Evolutionary conservation across 169 alveolate genomes (phyloP), one percentile per base, ranked within the genome.

Genomic region (Cryptosporidium sp.): DNA sequence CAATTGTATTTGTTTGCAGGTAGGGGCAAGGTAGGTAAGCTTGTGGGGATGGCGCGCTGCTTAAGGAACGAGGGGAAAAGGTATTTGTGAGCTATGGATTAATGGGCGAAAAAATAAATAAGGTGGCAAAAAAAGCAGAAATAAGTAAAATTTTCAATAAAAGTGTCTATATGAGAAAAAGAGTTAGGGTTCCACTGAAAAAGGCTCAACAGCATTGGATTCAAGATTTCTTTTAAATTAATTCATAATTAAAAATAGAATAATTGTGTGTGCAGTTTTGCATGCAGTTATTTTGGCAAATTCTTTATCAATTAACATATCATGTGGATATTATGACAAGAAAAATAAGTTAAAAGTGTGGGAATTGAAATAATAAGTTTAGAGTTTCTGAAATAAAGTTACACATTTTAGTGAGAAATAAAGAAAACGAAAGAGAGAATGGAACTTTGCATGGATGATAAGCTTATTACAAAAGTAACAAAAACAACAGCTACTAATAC

Each of bases 251-350:
- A n/a, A 14, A 48, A 18, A 16, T 0, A 14, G 14, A 48, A 48
- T 48, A 48, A 26, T 55, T 55, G 67, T 26, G 67, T 55, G 37
- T 55, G 67, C 67, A 55, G 21, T 1, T n/a, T 55, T 55, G 67
- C 67, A 55, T 55, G 67, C 35, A 23, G 8, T 26, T 26, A 55
- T 55, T 55, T 55, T 23, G 67, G 18, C 37, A 26, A 55, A 10
- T 26, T 16, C 7, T 8, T 8, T 16, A 23, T 55, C 21, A 16
- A 26, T 8, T 26, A 23, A n/a, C 18, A 55, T 23, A 8, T 23
- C 7, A 9, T 3, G 67, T n/a, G 39, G 35, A 26, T 55, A 55
- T 21, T 55, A 55, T 55, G 67, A 16, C 21, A 48, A 0, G 9
- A 41, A 9, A 8, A 41, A 41, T 16, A 14, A 48, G 21, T 14